Conservation (phyloP, 495 filamentous ascomycete species). For the Aspergillus sclerotioniger region DNA sequence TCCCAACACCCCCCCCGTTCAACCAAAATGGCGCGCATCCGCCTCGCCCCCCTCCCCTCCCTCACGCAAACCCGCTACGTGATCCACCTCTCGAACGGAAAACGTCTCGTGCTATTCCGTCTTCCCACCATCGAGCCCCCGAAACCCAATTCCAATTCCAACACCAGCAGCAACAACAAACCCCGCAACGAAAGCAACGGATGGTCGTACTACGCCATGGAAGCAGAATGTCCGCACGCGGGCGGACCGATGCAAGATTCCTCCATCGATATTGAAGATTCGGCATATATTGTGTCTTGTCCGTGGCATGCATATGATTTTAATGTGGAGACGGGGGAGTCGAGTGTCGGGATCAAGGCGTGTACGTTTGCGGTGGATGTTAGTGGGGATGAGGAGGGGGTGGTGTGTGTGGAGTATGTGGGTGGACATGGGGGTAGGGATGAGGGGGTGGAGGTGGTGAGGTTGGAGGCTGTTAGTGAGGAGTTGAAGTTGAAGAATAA, state of each 20-base stretch:
- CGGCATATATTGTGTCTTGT: conserved; percentile 52
- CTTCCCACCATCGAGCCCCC: conserved; percentile 41
- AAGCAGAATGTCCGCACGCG: conserved; percentile 52
- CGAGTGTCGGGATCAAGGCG: conserved; percentile 51
- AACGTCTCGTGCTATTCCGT: conserved; percentile 52
- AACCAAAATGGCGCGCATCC: not conserved
- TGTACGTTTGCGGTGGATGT: conserved; percentile 51
- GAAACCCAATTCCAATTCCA: not conserved
- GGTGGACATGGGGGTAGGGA: conserved; percentile 12
- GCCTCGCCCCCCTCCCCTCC: not conserved
- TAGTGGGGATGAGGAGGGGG: conserved; percentile 23
- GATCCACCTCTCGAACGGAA: conserved; percentile 47
- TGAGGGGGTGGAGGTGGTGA: conserved; percentile 26
- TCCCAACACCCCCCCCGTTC: not conserved
- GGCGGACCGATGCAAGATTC: conserved; percentile 53
- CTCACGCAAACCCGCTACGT: conserved; percentile 49
- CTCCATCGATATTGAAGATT: conserved; percentile 52
- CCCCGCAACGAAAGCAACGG: conserved; percentile 36
- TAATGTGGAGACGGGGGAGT: conserved; percentile 56
- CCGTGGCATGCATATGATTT: conserved; percentile 59
- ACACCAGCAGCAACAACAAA: conserved; percentile 10
- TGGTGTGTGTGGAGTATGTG: conserved; percentile 34
- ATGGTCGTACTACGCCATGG: conserved; percentile 55
- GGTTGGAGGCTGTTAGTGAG: conserved; percentile 49
- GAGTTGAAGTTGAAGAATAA: conserved; percentile 50